Base-by-base conservation (phyloP, 306 rosid genomes). In the Begonia fuchsioides region DNA sequence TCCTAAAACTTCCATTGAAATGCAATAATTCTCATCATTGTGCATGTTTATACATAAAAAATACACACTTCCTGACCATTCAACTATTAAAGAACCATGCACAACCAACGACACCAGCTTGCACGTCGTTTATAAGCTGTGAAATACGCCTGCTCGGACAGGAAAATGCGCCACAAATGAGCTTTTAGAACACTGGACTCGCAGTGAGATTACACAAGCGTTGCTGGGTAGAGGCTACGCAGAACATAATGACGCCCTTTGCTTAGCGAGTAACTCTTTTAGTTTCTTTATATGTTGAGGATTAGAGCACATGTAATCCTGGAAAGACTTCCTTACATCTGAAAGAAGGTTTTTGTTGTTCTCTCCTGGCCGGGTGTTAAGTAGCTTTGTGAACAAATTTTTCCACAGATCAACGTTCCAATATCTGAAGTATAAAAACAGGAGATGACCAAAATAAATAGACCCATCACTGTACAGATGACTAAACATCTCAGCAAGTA, bases 341-440 rank as follows among this genome's bases (percentile, higher is more conserved):
- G 51, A 75, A 67, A 90, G 61, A 66, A 81, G 60, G 38, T 63
- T 62, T 52, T 39, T 65, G 68, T 72, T 75, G 52, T 77, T 72
- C 46, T 58, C 40, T 47, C 72, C 52, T 12, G 79, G 76, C 51
- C 61, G 61, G 46, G 62, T 65, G 51, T 90, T 90, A 44, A 90
- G 93, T 76, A 90, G 68, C 83, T 69, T 79, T 41, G 69, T 61
- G 76, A 81, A 90, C 51, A 90, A n/a, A 59, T 61, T 75, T 77
- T 73, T 82, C 98, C 98, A 90, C 44, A 85, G 94, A 54, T 72
- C 85, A 41, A 57, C 65, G 12, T 81, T 79, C 98, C 98, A 90
- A 53, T 90, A 90, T 60, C 98, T 85, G 71, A 47, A 62, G 39
- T 49, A 65, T 32, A 46, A n/a, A 11, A 58, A 13, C 35, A 32